Base-by-base conservation (phyloP, 1,139 yeast genomes). In the Yamadazyma diospyri region DNA sequence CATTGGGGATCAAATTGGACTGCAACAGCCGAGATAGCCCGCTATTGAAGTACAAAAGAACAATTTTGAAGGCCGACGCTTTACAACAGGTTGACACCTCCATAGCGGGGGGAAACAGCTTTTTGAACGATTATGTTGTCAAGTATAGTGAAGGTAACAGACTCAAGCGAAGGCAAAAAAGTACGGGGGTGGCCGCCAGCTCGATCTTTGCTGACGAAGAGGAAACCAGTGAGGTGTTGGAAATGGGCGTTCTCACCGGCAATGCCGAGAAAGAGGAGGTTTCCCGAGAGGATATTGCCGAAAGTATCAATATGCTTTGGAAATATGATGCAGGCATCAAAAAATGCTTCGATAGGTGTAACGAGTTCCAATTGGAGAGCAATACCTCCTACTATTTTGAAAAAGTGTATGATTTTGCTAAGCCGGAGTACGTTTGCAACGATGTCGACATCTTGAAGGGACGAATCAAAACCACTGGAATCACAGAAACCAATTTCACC, bases 381-480 rank as follows among this genome's bases (percentile, higher is more conserved):
- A 81, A 85, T 33, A 87, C 94, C 0, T 61, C 76, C 4, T 86
- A 83, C 54, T 87, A 84, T 51, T 86, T 88, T 53, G 81, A 81
- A 25, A 75, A 81, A 45, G 76, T 85, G 16, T 55, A 56, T 35
- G 72, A 76, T 29, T 82, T 84, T 56, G 78, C 85, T 2, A 69
- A 76, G 35, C 76, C 78, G 0, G 61, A 67, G 39, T 89, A 88
- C 55, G 50, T 72, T 12, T 89, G 96, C 41, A 63, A 78, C 5
- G 89, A 92, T 55, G 77, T 72, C 39, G 98, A 92, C 57, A 88
- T 92, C 36, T 64, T 92, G 40, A 81, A 77, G 47, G 97, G 97
- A 3, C 69, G 99, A 27, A 86, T 92, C 49, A 92, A 89, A 60
- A 92, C 98, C 6, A 88, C 97, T 0, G 98, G 99, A 0, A 87